phyloP scores from a whole-genome alignment of 108 stramenopile genomes.

The Pseudonitzschia multiseries region DNA sequence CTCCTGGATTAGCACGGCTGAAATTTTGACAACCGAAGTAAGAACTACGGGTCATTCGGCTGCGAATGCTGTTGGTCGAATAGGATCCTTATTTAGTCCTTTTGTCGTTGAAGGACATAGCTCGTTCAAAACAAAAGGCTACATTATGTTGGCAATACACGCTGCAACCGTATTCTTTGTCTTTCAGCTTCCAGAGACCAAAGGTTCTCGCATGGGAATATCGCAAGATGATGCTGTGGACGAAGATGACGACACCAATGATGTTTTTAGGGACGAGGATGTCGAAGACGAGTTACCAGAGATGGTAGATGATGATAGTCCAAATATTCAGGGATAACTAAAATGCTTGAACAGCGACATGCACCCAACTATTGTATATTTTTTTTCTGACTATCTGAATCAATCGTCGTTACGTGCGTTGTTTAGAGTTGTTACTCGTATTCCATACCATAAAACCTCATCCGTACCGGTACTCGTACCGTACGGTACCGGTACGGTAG shows the following conservation, averaged over 20 bases:
- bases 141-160: slow-evolving; percentile 54
- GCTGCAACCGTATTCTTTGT: slow-evolving; percentile 38
- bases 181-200: slow-evolving; percentile 61
- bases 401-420: too few relatives aligned
- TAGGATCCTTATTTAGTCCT: slow-evolving; percentile 63
- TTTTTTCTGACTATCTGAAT: too few relatives aligned
- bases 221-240: slow-evolving; percentile 1
- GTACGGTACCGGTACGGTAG: too few relatives aligned
- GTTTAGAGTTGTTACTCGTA: too few relatives aligned
- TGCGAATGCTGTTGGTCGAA: slow-evolving; percentile 76
- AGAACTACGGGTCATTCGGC: slow-evolving; percentile 66
- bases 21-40: slow-evolving; percentile 78
- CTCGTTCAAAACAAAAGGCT: slow-evolving; percentile 40
- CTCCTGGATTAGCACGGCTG: slow-evolving; percentile 77
- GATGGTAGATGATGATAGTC: background rate
- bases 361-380: too few relatives aligned
- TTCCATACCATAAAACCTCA: too few relatives aligned
- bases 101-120: slow-evolving; percentile 54
- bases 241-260: background rate
- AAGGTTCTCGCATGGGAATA: slow-evolving; percentile 47
- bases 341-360: background rate
- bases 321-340: background rate
- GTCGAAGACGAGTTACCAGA: background rate
- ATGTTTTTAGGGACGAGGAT: slow-evolving; percentile 15
- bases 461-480: too few relatives aligned